A percentile compares a stretch with the other conserved stretches of the same genome.
Conservation (phyloP, 2,329 filamentous ascomycete species). For the Metarhizium brunneum region DNA sequence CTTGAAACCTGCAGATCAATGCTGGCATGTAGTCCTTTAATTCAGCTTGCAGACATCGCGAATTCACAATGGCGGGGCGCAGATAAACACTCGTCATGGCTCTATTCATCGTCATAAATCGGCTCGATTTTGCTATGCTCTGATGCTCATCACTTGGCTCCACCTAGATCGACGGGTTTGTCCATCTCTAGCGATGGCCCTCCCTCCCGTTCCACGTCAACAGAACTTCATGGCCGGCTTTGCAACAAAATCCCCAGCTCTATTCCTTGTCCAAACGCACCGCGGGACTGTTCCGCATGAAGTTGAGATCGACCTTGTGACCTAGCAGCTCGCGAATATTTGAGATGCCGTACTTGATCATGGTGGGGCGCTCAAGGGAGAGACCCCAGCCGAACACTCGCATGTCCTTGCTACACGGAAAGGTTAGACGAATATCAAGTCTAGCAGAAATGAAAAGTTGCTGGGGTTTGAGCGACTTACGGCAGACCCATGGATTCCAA, state of each 20-base stretch:
- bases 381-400: conserved; percentile 91
- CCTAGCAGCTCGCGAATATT: conserved; percentile 90
- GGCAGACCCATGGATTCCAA: conserved; percentile 88
- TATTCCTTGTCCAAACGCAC: conserved; percentile 83
- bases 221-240: background rate
- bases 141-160: background rate
- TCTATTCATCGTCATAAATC: background rate
- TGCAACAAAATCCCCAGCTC: background rate
- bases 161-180: background rate
- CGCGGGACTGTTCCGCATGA: conserved; percentile 85
- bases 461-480: background rate
- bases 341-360: conserved; percentile 88
- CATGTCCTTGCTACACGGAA: conserved; percentile 54
- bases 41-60: background rate
- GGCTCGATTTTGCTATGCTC: background rate
- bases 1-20: too few relatives aligned
- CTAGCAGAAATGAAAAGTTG: background rate
- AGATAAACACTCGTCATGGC: background rate
- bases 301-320: conserved; percentile 89
- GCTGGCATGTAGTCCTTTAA: too few relatives aligned
- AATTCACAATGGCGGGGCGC: background rate
- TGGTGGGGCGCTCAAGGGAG: conserved; percentile 86
- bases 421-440: background rate
- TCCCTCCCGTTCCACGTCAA: background rate
- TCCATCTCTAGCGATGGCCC: background rate